Evolutionary conservation across 192 early-diverging fungal species (phyloP).

Genomic region (Coemansia sp.): DNA sequence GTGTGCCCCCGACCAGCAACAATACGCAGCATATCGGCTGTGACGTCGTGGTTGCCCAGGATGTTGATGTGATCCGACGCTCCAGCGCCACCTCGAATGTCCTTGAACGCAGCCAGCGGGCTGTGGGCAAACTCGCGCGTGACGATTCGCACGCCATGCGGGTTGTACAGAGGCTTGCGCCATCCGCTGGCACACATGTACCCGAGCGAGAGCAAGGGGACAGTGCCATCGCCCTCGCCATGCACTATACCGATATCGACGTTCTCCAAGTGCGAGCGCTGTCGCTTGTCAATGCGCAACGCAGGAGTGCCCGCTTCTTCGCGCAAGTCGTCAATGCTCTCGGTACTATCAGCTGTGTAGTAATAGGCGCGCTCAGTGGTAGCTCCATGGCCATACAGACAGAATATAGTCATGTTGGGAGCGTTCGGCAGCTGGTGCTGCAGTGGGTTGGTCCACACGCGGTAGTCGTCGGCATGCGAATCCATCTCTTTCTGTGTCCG

Average conservation of each 20-base stretch:
- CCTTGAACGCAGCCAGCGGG: conserved; percentile 56
- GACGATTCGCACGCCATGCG: conserved; percentile 65
- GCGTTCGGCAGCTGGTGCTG: conserved; percentile 69
- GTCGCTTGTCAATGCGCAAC: conserved; percentile 32
- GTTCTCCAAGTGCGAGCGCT: conserved; percentile 44
- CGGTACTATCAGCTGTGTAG: conserved; percentile 54
- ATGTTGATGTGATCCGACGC: conserved; percentile 88
- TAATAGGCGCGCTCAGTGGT: conserved; percentile 82
- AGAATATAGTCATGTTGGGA: conserved; percentile 75
- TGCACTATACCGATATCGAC: conserved; percentile 62
- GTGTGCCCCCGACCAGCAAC: conserved; percentile 51
- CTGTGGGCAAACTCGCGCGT: conserved; percentile 70
- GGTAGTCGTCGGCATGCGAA: conserved; percentile 56
- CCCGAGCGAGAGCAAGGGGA: conserved; percentile 79
- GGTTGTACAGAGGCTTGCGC: conserved; percentile 80
- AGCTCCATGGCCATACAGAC: conserved; percentile 78
- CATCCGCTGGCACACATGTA: conserved; percentile 88
- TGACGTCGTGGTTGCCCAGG: conserved; percentile 74
- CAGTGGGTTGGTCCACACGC: conserved; percentile 78
- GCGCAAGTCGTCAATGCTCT: conserved; percentile 9
- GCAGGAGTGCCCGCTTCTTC: conserved; percentile 26
- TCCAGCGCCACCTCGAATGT: conserved; percentile 70
- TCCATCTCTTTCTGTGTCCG: conserved; percentile 61
- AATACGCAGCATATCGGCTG: conserved; percentile 57
- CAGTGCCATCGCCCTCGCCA: conserved; percentile 84